Conservation (phyloP, 495 filamentous ascomycete genomes). For the Hyaloscypha bicolor region DNA sequence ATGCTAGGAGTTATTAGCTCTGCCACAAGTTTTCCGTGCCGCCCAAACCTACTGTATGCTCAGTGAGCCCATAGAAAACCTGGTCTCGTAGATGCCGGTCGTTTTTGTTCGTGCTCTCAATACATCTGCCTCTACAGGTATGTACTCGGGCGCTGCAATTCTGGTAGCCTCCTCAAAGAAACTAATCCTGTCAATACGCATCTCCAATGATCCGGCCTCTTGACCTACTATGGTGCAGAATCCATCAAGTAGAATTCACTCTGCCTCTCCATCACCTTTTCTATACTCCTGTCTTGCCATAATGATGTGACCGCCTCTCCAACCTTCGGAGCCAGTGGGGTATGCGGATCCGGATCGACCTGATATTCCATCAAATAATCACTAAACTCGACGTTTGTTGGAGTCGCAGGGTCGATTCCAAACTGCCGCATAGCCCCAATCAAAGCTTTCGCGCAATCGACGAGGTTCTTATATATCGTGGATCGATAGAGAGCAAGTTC, state of each 20-base stretch:
- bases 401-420: constrained; percentile 69
- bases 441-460: constrained; percentile 93
- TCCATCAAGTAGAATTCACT: constrained; percentile 99
- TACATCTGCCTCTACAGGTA: constrained; percentile 89
- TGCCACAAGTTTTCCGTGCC: constrained; percentile 14
- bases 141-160: constrained; percentile 84
- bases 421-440: constrained; percentile 90
- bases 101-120: constrained; percentile 96
- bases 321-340: constrained; percentile 74
- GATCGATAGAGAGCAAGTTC: constrained; percentile 91
- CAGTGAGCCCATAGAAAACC: constrained; percentile 96
- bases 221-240: constrained; percentile 92
- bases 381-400: constrained; percentile 71
- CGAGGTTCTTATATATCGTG: constrained; percentile 95
- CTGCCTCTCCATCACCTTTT: constrained; percentile 85
- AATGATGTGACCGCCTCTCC: constrained; percentile 81
- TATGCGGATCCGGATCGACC: constrained; percentile 86
- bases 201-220: background rate
- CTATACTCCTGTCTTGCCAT: constrained; percentile 88
- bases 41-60: constrained; percentile 86
- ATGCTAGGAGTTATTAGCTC: constrained; percentile 50
- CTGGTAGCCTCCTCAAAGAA: constrained; percentile 93
- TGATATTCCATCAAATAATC: constrained; percentile 84
- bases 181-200: constrained; percentile 49
- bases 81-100: constrained; percentile 98